Percentiles rank a stretch among this genome's conserved stretches.
Conservation (phyloP, 2,329 filamentous ascomycete genomes). For the Venturia oleaginea region DNA sequence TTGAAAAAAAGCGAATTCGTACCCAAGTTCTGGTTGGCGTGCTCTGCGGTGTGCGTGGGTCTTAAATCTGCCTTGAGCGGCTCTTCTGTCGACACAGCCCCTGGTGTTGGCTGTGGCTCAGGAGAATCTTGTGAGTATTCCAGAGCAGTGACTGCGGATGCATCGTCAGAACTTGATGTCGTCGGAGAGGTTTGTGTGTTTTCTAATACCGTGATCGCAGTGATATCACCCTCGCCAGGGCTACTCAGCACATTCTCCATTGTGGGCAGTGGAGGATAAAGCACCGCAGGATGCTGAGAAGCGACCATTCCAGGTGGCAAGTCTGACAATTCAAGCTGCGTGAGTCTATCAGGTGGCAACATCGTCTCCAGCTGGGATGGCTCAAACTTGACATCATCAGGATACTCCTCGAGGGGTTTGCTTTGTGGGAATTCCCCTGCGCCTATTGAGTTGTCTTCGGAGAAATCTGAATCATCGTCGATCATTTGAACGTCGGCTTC, state of each 20-base stretch:
- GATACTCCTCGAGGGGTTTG: neutral
- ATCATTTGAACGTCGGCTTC: neutral
- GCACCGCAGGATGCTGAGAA: neutral
- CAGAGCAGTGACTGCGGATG: neutral
- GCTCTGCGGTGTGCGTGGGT: neutral
- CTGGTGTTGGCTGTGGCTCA: neutral
- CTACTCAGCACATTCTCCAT: neutral
- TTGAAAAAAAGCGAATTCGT: neutral
- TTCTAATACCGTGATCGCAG: neutral
- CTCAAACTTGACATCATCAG: conserved; percentile 6
- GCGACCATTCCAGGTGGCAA: neutral
- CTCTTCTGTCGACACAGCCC: neutral
- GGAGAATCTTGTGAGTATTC: neutral
- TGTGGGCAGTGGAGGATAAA: neutral
- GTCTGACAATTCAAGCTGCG: neutral
- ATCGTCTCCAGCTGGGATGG: neutral
- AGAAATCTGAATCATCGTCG: neutral
- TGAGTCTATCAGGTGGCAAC: neutral
- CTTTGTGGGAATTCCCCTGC: neutral
- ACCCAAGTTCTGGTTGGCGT: neutral
- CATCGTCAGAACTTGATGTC: conserved; percentile 5
- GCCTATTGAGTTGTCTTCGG: neutral
- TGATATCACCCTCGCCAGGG: neutral
- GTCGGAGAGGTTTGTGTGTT: neutral
- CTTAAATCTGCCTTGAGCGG: neutral